Base-by-base conservation (phyloP, 306 rosid genomes). In the Cucumis sativus region DNA sequence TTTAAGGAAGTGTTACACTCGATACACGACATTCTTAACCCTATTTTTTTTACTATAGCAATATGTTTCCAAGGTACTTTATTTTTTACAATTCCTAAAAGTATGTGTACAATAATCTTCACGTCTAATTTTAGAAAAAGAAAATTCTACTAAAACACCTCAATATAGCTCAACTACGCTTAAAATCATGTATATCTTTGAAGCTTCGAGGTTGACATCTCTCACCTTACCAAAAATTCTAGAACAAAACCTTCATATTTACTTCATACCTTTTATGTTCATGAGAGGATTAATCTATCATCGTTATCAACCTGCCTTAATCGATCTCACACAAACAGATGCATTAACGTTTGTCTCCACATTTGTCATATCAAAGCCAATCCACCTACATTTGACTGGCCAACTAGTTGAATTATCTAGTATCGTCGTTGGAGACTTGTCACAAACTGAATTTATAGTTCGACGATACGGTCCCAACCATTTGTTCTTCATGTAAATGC, bases 381-480 rank as follows among this genome's bases (percentile, higher is more conserved):
- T 79, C 4, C 83, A 45, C 57, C 91, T 81, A 69, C 96, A 88
- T 57, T 80, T 82, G 0, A 76, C 80, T 0, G 76, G 77, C 3
- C 77, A 40, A 3, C 33, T 43, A 0, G 73, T 51, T 0, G 79
- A 0, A 14, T 69, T 78, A 2, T 21, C 58, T 5, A 39, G 30
- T 33, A 5, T 33, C 0, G 79, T 66, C 0, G 79, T 66, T 16
- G 59, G 75, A 17, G 85, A n/a, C 1, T 45, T 79, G 11, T 88
- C 91, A 0, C 77, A 85, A 58, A 83, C 76, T 66, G 75, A 85
- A 79, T 85, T 92, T n/a, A 67, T 35, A 0, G 91, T 92, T 45
- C 93, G 84, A 7, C 80, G 75, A 73, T 94, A 87, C 2, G 97
- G 76, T 10, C 84, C 95, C 47, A 92, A 88, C 96, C 96, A 94